Percentiles rank a stretch among this genome's conserved stretches.
Evolutionary conservation across 164 flowering plant species (phyloP).

Genomic region (Liriodendron chinense): DNA sequence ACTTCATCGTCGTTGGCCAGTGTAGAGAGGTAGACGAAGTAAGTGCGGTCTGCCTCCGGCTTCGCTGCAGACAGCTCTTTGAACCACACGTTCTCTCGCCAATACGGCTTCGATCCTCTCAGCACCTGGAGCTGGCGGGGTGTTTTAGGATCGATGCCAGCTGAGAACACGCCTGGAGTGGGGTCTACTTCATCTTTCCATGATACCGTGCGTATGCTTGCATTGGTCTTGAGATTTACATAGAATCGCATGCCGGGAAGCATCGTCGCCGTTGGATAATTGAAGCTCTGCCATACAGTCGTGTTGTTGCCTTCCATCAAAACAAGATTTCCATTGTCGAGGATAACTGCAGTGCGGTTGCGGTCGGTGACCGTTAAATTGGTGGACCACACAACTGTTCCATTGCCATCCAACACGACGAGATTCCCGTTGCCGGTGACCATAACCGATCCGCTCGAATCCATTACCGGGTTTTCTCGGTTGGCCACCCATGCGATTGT

Average conservation of each 20-base stretch:
- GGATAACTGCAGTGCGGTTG: not conserved
- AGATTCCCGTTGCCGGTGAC: conserved; percentile 6
- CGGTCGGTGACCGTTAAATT: not conserved
- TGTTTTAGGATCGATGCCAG: not conserved
- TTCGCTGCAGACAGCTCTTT: not conserved
- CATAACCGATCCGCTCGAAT: not conserved
- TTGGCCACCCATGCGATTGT: conserved; percentile 15
- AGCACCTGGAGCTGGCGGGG: not conserved
- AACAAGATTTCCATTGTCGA: conserved; percentile 1
- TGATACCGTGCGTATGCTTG: conserved; percentile 12
- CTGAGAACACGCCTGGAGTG: not conserved
- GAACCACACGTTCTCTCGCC: not conserved
- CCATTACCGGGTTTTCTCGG: conserved; percentile 4
- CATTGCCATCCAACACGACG: not conserved
- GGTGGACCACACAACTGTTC: not conserved
- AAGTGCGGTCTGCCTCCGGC: too few species aligned
- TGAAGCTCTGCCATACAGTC: conserved; percentile 5
- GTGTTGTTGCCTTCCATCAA: not conserved
- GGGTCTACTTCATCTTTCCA: conserved; percentile 40
- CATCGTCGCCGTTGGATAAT: not conserved
- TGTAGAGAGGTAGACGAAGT: not conserved
- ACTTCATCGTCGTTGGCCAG: not conserved
- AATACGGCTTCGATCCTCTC: not conserved
- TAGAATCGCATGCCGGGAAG: conserved; percentile 15
- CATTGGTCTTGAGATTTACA: conserved; percentile 11